Percentiles rank a stretch among this genome's conserved stretches.
phyloP scores from a whole-genome alignment of 176 grass and related monocot species.

The Hordeum marinum region DNA sequence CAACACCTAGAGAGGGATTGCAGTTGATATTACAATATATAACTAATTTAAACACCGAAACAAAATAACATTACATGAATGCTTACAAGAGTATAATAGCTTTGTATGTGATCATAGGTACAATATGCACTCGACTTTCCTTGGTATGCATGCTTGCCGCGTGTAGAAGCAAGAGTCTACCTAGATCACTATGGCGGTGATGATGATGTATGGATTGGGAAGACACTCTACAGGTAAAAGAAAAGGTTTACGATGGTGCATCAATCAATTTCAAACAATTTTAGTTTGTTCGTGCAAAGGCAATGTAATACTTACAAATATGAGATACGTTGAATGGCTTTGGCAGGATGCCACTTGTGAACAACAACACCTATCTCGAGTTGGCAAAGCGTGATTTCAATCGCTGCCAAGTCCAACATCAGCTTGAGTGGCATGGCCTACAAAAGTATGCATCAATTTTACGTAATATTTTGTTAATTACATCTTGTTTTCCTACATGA shows the following conservation, averaged over 20 bases:
- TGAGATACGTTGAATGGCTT: neutral
- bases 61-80: too few species aligned
- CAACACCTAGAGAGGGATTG: neutral
- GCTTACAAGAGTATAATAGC: too few species aligned
- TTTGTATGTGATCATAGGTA: constrained; percentile 33
- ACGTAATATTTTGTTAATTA: neutral
- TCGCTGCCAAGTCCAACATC: constrained; percentile 70
- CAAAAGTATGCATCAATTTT: constrained; percentile 38
- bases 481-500: neutral
- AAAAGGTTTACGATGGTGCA: neutral
- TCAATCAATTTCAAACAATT: neutral
- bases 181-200: constrained; percentile 84
- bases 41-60: too few species aligned
- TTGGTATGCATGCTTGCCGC: constrained; percentile 77
- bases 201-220: constrained; percentile 83
- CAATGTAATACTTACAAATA: neutral
- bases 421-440: constrained; percentile 57
- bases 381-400: constrained; percentile 81
- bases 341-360: constrained; percentile 85
- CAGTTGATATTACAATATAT: too few species aligned
- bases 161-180: constrained; percentile 72
- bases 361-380: constrained; percentile 58
- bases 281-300: neutral
- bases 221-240: constrained; percentile 80
- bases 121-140: constrained; percentile 74